Evolutionary conservation across 352 stramenopile genomes (phyloP), one percentile per base, ranked within the genome.

Genomic region (Phytophthora megakarya): DNA sequence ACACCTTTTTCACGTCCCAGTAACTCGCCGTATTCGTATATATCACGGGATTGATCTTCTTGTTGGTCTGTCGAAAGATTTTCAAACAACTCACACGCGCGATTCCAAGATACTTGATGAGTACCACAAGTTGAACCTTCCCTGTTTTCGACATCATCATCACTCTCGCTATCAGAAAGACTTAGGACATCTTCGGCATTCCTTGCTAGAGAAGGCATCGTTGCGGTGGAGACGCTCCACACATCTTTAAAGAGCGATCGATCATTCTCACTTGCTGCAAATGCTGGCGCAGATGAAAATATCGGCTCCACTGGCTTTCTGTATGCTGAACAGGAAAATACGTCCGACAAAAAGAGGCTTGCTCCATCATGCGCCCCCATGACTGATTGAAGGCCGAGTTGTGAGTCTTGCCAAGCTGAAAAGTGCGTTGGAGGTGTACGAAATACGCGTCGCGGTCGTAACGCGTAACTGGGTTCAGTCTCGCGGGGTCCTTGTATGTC

Each of bases 121-220:
- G 21, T 47, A 30, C 23, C 48, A 48, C 15, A 44, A 37, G n/a
- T 28, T 32, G 28, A 50, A 3, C 3, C 28, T n/a, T 35, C 28
- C 1, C 37, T 60, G 22, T 79, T 75, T 0, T 78, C 75, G 52
- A 25, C 54, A 3, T 88, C 80, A 1, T 86, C 75, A 32, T 93
- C 84, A 59, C 82, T 93, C 35, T 93, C 84, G 46, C 84, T 93
- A 53, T 93, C 84, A 5, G 82, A 92, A 35, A 93, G 70, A 60
- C 50, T 72, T 9, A 78, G 67, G 7, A 93, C 72, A 46, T 86
- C 72, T 40, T 78, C 73, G 0, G 73, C 39, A n/a, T 56, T 11
- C 40, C 49, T 33, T 18, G 68, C 72, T 15, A 90, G 54, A 15
- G 40, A 30, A 1, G 81, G 81, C 9, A 83, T 73, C 11, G 45